phyloP scores from a whole-genome alignment of 164 flowering plant species.

The Magnolia changhungtana region DNA sequence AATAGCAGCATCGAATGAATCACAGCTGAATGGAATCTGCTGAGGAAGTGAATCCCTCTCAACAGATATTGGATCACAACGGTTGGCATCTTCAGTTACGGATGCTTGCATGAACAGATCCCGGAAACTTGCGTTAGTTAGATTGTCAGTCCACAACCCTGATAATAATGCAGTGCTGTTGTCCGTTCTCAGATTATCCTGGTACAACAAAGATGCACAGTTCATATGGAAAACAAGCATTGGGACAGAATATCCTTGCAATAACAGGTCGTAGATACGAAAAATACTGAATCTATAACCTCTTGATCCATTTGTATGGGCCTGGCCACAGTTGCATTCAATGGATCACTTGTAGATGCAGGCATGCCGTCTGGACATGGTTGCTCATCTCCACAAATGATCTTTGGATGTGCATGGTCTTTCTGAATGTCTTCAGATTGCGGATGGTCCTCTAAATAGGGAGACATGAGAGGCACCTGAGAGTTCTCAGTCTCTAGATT shows the following conservation, averaged over 20 bases:
- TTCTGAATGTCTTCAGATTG: constrained; percentile 12
- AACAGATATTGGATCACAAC: constrained; percentile 21
- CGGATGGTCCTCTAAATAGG: neutral
- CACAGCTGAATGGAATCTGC: constrained; percentile 68
- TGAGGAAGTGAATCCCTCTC: constrained; percentile 39
- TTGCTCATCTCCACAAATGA: constrained; percentile 9
- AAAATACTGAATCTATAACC: constrained; percentile 10
- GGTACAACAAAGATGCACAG: neutral
- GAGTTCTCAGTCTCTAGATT: constrained; percentile 29
- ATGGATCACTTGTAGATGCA: neutral
- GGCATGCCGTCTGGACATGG: constrained; percentile 7
- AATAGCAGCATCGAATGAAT: constrained; percentile 96
- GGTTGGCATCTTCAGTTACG: constrained; percentile 25
- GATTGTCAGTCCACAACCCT: constrained; percentile 87
- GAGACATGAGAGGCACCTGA: constrained; percentile 18
- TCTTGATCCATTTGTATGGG: constrained; percentile 5
- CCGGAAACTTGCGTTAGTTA: constrained; percentile 77
- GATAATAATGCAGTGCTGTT: constrained; percentile 39
- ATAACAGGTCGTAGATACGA: neutral
- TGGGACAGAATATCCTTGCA: neutral
- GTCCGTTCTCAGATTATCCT: constrained; percentile 43
- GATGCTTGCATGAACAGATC: constrained; percentile 59
- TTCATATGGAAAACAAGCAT: neutral
- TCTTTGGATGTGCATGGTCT: constrained; percentile 10
- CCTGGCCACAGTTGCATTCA: constrained; percentile 2